phyloP scores from a whole-genome alignment of 805 yeast species.

The Candida sonorensis region DNA sequence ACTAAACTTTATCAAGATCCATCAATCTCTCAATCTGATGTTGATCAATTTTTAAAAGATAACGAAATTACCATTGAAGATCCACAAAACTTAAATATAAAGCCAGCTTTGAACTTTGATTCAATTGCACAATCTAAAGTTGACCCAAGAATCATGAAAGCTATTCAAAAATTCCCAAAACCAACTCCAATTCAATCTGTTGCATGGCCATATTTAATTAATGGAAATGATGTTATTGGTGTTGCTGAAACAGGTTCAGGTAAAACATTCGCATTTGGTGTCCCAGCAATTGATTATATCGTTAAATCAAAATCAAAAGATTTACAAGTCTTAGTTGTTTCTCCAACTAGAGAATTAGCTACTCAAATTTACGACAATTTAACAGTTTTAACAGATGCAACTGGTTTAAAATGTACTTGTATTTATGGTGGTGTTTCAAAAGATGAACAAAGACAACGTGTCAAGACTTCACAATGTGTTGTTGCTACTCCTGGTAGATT shows the following conservation, averaged over 20 bases:
- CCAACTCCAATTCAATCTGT: conserved; percentile 96
- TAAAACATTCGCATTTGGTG: conserved; percentile 94
- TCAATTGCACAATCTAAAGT: conserved; percentile 41
- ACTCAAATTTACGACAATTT: conserved; percentile 87
- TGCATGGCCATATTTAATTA: conserved; percentile 85
- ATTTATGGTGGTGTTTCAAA: conserved; percentile 97
- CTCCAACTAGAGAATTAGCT: conserved; percentile 98
- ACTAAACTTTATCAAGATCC: conserved; percentile 12
- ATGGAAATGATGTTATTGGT: conserved; percentile 83
- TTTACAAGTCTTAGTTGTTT: conserved; percentile 73
- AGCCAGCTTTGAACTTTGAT: conserved; percentile 66
- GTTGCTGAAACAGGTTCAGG: conserved; percentile 99
- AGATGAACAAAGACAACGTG: conserved; percentile 74
- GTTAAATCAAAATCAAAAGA: conserved; percentile 38
- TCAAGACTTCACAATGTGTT: conserved; percentile 66
- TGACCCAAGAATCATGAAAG: conserved; percentile 48
- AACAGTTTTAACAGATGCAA: conserved; percentile 52
- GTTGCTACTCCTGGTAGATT: conserved; percentile 99
- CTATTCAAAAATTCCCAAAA: conserved; percentile 65
- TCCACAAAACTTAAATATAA: conserved; percentile 40
- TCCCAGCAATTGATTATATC: conserved; percentile 85
- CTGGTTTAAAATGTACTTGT: conserved; percentile 68
- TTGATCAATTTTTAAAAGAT: conserved; percentile 54
- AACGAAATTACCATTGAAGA: conserved; percentile 82
- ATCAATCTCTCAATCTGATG: conserved; percentile 39